phyloP scores from a whole-genome alignment of 2,329 filamentous ascomycete genomes.

The Lecanicillium sp. region DNA sequence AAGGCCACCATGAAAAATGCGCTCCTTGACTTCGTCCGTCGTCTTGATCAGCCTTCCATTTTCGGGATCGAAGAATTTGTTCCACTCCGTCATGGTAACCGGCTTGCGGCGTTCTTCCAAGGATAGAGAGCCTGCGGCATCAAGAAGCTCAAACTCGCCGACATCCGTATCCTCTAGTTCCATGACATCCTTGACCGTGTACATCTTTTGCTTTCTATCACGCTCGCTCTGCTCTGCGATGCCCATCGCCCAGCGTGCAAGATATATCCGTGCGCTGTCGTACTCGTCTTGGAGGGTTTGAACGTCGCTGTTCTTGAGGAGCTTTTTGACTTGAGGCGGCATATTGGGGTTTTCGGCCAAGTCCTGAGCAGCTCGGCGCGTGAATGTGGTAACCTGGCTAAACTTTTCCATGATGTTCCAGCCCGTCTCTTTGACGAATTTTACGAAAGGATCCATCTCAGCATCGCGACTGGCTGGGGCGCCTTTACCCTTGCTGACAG shows the following conservation, averaged over 20 bases:
- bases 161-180: slow-evolving; percentile 93
- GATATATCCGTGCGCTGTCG: slow-evolving; percentile 88
- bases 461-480: slow-evolving; percentile 50
- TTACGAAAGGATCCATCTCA: slow-evolving; percentile 86
- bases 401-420: slow-evolving; percentile 98
- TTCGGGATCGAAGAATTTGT: slow-evolving; percentile 73
- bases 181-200: slow-evolving; percentile 86
- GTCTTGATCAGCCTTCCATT: slow-evolving; percentile 75
- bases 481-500: slow-evolving; percentile 27
- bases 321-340: slow-evolving; percentile 76
- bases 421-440: slow-evolving; percentile 87
- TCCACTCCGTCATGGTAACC: slow-evolving; percentile 82
- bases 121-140: slow-evolving; percentile 67
- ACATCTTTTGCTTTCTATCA: slow-evolving; percentile 79
- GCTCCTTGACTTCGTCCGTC: slow-evolving; percentile 87
- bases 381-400: slow-evolving; percentile 95
- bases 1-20: slow-evolving; percentile 92
- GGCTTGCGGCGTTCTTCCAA: slow-evolving; percentile 71
- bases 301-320: slow-evolving; percentile 88
- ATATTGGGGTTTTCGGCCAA: slow-evolving; percentile 86
- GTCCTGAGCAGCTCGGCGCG: slow-evolving; percentile 82
- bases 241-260: slow-evolving; percentile 97
- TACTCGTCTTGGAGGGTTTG: slow-evolving; percentile 96
- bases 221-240: slow-evolving; percentile 94
- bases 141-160: slow-evolving; percentile 90